Evolutionary conservation across 768 basidiomycete genomes (phyloP), one percentile per base, ranked within the genome.

Genomic region (Boletellus sp.): DNA sequence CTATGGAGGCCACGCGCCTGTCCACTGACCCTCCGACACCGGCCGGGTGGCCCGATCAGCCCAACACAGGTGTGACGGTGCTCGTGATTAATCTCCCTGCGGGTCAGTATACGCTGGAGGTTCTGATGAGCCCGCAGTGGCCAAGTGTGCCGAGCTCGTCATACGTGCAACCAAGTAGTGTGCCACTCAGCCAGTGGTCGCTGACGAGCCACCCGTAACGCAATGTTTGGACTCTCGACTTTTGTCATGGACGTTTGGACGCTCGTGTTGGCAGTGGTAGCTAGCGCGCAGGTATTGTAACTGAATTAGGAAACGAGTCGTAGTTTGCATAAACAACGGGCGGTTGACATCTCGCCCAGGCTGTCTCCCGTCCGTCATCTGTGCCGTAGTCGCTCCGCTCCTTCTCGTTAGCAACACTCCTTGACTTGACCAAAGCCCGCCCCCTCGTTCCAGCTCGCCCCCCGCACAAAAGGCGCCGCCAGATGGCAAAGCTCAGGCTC

Each of bases 61-160:
- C 70, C 9, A 96, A 98, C 70, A 74, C 79, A 0, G 83, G 80
- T 22, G 89, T 94, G 51, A 84, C 79, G 13, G 94, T 97, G 17
- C 72, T 99, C 45, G 75, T 76, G 50, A 84, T 99, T 64, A 76
- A 71, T 56, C 58, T 78, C 12, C 70, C 85, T 6, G 75, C 78
- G 23, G 92, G 91, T n/a, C 70, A 71, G 41, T 85, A 90, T 69
- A 86, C 73, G 15, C 68, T 96, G 42, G 81, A 94, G 70, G 85
- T 97, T 45, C 66, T 98, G 64, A 87, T 98, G 73, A 93, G 81
- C 68, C 96, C 95, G n/a, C 89, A 95, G 61, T 97, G 94, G 93
- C 68, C 74, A 34, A 83, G 80, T 24, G 78, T 87, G 74, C 72
- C 79, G 31, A 61, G 80, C 40, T 74, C 73, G 85, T 81, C 68